These are phyloP conservation scores for Schrenkiella parvula DNA, from an alignment of 345 rosid species.

Conservation along the genomic window DNA sequence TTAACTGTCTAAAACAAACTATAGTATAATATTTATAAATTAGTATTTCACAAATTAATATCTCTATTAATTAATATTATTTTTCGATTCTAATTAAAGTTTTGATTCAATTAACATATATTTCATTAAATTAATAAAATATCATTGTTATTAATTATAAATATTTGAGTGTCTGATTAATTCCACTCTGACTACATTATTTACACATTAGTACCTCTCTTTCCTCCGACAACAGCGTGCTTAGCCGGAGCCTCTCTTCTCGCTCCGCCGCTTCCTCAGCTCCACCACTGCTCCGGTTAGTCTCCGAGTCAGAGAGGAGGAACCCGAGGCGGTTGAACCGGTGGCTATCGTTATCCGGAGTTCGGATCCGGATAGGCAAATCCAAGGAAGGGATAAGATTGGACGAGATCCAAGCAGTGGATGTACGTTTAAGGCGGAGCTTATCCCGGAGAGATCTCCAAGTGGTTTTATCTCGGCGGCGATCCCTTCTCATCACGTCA, in stretches of 20 bases:
- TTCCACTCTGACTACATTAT: background rate
- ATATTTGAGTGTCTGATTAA: no score
- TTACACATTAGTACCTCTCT: constrained; percentile 44
- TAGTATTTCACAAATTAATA: no score
- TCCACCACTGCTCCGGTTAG: constrained; percentile 2
- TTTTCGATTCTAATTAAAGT: no score
- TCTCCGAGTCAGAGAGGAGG: constrained; percentile 35
- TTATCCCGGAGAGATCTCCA: constrained; percentile 67
- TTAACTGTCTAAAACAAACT: no score
- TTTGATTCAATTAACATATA: no score
- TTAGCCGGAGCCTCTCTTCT: constrained; percentile 22
- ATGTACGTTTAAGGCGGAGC: constrained; percentile 59
- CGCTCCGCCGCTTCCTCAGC: constrained; percentile 1
- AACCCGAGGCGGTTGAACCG: constrained; percentile 15
- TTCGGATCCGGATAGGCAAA: background rate
- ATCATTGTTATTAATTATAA: no score
- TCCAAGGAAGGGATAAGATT: constrained; percentile 47
- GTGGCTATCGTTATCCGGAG: background rate
- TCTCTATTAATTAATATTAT: no score
- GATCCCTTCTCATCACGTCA: constrained; percentile 52
- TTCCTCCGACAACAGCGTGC: constrained; percentile 46
- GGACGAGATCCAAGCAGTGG: constrained; percentile 57
- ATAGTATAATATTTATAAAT: no score
- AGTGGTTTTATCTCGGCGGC: constrained; percentile 43
- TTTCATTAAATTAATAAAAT: no score